Evolutionary conservation across 352 stramenopile species (phyloP), one percentile per base, ranked within the genome.

Genomic region (Globisporangium barbulae): DNA sequence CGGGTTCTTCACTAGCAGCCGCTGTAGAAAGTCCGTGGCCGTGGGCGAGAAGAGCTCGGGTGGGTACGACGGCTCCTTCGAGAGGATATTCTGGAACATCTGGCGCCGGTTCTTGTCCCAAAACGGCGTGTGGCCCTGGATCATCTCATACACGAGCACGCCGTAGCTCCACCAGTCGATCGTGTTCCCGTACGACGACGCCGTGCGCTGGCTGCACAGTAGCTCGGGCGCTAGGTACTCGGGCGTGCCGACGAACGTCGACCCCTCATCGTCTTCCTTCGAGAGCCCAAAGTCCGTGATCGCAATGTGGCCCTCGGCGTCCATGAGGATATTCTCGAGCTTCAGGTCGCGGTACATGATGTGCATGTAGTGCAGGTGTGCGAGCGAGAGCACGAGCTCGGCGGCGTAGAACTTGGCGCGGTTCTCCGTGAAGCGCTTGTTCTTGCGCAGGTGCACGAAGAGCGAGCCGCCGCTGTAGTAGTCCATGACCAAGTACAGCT

Each of bases 331-430:
- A 59, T 97, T 97, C 64, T 96, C 87, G 33, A 95, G 81, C 70
- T 97, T 97, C 28, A 96, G 53, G 53, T 97, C 89, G 39, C 89
- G 83, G 63, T 97, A 96, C 78, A 95, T 89, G 61, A 97, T 96
- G 76, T 94, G 79, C 74, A 93, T 81, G 50, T 80, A 76, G 65
- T 97, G 89, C 61, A 97, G 70, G 60, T 97, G 89, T 12, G 82
- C 74, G 53, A 96, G 69, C 54, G 85, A 91, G 21, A 96, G 59
- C 44, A 91, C 79, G 31, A 96, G 72, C 68, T 97, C 83, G 0
- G 89, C 88, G 1, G 88, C 89, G 66, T 97, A 96, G 55, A 96
- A 97, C 64, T 81, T 76, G 31, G 85, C 81, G 15, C 84, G 79
- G 22, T 67, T 64, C 54, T 95, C 85, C 5, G 65, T 64, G 45